Evolutionary conservation across 2,329 filamentous ascomycete species (phyloP).

Genomic region (Cryphonectria parasitica): DNA sequence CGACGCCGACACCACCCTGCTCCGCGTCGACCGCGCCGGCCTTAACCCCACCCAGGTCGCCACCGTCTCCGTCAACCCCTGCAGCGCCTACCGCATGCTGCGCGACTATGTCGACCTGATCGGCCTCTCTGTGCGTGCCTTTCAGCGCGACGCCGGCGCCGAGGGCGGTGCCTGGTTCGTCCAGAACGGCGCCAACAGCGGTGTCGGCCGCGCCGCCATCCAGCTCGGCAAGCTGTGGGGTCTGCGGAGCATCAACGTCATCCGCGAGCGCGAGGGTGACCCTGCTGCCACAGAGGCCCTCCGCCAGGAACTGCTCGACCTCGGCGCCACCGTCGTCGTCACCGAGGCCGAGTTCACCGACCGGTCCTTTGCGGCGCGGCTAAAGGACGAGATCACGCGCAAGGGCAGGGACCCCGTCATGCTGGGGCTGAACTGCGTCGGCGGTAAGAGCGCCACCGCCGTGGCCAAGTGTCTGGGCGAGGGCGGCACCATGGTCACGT

Average conservation of each 20-base stretch:
- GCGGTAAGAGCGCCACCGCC: slow-evolving; percentile 79
- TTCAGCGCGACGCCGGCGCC: slow-evolving; percentile 59
- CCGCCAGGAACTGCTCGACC: slow-evolving; percentile 53
- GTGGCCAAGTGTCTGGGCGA: slow-evolving; percentile 75
- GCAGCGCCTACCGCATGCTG: slow-evolving; percentile 92
- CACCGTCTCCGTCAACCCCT: slow-evolving; percentile 90
- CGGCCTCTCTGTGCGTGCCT: slow-evolving; percentile 50
- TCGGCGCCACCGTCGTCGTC: slow-evolving; percentile 62
- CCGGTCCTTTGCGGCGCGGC: slow-evolving; percentile 63
- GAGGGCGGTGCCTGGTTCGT: slow-evolving; percentile 94
- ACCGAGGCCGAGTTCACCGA: slow-evolving; percentile 59
- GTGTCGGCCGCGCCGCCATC: slow-evolving; percentile 88
- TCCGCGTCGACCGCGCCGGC: slow-evolving; percentile 72
- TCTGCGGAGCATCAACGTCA: slow-evolving; percentile 85
- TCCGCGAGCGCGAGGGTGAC: slow-evolving; percentile 69
- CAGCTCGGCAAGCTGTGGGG: slow-evolving; percentile 88
- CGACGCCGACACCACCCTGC: slow-evolving; percentile 56
- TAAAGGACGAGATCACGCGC: slow-evolving; percentile 67
- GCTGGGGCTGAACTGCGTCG: slow-evolving; percentile 90
- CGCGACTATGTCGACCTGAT: slow-evolving; percentile 69
- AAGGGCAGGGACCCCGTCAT: slow-evolving; percentile 72
- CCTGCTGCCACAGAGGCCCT: slow-evolving; percentile 65
- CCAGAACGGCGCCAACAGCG: slow-evolving; percentile 95
- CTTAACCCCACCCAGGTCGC: slow-evolving; percentile 79
- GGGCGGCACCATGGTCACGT: slow-evolving; percentile 81